A percentile compares a stretch with the other conserved stretches of the same genome.
These are phyloP conservation scores for Cytospora chrysosperma DNA, from an alignment of 2,329 filamentous ascomycete genomes.

Conservation along the genomic window DNA sequence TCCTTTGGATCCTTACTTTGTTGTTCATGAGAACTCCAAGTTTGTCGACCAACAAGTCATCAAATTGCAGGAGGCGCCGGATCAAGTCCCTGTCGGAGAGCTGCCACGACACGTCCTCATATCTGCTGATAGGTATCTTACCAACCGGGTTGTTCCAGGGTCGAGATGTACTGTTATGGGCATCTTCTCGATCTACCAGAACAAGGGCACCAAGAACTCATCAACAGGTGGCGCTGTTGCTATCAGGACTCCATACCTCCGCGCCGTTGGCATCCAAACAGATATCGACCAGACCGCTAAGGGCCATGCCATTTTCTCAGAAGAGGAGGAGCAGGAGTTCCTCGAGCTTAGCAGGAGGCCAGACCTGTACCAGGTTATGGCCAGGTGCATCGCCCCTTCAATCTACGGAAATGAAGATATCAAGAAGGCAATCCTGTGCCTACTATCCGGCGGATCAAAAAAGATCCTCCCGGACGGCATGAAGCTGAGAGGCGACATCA, in stretches of 20 bases:
- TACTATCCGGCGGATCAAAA: slow-evolving; percentile 92
- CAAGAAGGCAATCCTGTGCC: slow-evolving; percentile 93
- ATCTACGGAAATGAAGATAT: slow-evolving; percentile 97
- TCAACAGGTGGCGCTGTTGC: slow-evolving; percentile 78
- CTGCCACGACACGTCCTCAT: slow-evolving; percentile 92
- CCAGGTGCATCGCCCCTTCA: slow-evolving; percentile 90
- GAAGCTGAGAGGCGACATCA: slow-evolving; percentile 96
- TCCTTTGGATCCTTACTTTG: slow-evolving; percentile 92
- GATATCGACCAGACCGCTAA: slow-evolving; percentile 89
- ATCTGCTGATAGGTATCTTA: slow-evolving; percentile 92
- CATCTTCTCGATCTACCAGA: slow-evolving; percentile 97
- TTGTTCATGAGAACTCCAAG: slow-evolving; percentile 87
- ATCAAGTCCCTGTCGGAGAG: slow-evolving; percentile 96
- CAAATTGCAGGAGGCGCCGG: slow-evolving; percentile 95
- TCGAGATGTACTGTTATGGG: slow-evolving; percentile 94
- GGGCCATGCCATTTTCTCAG: slow-evolving; percentile 78
- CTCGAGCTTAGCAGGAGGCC: slow-evolving; percentile 83
- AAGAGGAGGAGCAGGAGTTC: slow-evolving; percentile 97
- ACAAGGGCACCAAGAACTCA: slow-evolving; percentile 73
- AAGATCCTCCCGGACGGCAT: slow-evolving; percentile 98
- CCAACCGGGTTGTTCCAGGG: slow-evolving; percentile 92
- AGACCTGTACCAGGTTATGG: slow-evolving; percentile 89
- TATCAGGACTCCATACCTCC: slow-evolving; percentile 90
- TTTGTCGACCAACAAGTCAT: slow-evolving; percentile 99
- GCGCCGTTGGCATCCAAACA: slow-evolving; percentile 87